Evolutionary conservation across 208 protist genomes (phyloP), one percentile per base, ranked within the genome.

Genomic region (Trypanosoma avium): DNA sequence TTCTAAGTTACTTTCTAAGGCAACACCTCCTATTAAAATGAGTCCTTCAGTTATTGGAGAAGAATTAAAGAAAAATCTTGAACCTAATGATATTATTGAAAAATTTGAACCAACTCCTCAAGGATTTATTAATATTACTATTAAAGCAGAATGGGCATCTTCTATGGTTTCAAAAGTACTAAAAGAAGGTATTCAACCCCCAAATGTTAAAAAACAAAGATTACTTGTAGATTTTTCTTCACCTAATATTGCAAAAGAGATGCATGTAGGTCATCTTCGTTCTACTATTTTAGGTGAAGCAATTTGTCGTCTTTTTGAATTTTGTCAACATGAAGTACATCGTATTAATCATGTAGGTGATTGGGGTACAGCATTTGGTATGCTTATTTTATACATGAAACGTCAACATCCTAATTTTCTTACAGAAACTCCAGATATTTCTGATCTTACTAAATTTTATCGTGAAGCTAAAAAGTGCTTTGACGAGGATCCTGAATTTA

Each of bases 211-310:
- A 46, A 62, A 73, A 66, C 72, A 87, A 68, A 76, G 67, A 24
- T 80, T 99, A 17, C 70, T 98, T 52, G 91, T 99, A 12, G 98
- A 99, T 81, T 99, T 98, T 81, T 98, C 96, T 0, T 98, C 96
- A 46, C 97, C 97, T 33, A 99, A 99, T 81, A 97, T 99, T 61
- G 98, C 98, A 33, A 99, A 99, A 86, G 93, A 98, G 68, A 99
- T 99, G 97, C 98, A 99, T 80, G 98, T 99, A 8, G 98, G 97
- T 32, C 97, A 99, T 73, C 85, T 98, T 15, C 97, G 98, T 38
- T 99, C 97, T 32, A 99, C 98, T 46, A 99, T 99, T 75, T 98
- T 99, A 72, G 98, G 98, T 49, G 98, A 99, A 75, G 82, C 78
- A 52, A 77, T 99, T 57, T 89, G 70, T 57, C 84, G 95, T 22